Evolutionary conservation across 1,284 basidiomycete species (phyloP).

Genomic region (Cutaneotrichosporon mucoides): DNA sequence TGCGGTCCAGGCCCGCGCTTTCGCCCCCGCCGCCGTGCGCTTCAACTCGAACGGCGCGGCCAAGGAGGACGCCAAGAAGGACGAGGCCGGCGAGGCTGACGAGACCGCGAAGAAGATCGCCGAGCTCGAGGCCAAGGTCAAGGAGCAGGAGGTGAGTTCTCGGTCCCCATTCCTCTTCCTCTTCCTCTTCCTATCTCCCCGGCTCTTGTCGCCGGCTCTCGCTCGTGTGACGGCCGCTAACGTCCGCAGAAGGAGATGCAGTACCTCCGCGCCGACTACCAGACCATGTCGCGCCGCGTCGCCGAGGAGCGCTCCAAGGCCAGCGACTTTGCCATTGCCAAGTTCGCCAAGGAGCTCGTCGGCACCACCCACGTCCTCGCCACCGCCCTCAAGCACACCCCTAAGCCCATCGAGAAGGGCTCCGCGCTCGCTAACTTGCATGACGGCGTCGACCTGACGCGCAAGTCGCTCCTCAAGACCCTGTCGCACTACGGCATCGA

Average conservation of each 20-base stretch:
- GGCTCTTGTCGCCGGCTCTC: too few species aligned
- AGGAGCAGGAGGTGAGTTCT: constrained; percentile 16
- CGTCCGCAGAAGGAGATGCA: constrained; percentile 66
- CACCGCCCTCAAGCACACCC: constrained; percentile 78
- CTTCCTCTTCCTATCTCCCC: too few species aligned
- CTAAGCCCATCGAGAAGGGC: constrained; percentile 52
- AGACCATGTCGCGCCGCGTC: constrained; percentile 88
- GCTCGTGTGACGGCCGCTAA: too few species aligned
- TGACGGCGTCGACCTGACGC: constrained; percentile 86
- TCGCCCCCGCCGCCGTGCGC: constrained; percentile 9
- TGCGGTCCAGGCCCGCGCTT: neutral
- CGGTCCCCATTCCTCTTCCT: too few species aligned
- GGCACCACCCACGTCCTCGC: constrained; percentile 88
- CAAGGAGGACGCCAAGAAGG: constrained; percentile 8
- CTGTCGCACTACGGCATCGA: constrained; percentile 88
- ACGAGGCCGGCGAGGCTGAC: too few species aligned
- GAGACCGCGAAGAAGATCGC: constrained; percentile 22
- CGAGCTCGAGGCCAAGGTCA: constrained; percentile 23
- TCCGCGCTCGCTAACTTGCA: constrained; percentile 66
- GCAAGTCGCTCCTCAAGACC: constrained; percentile 81
- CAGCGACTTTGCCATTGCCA: constrained; percentile 85
- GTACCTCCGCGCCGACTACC: constrained; percentile 88
- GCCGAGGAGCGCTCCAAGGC: constrained; percentile 87
- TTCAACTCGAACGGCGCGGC: constrained; percentile 8
- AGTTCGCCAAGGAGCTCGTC: constrained; percentile 84